Evolutionary conservation across 2,329 filamentous ascomycete species (phyloP).

Genomic region (Dothidotthia symphoricarpi): DNA sequence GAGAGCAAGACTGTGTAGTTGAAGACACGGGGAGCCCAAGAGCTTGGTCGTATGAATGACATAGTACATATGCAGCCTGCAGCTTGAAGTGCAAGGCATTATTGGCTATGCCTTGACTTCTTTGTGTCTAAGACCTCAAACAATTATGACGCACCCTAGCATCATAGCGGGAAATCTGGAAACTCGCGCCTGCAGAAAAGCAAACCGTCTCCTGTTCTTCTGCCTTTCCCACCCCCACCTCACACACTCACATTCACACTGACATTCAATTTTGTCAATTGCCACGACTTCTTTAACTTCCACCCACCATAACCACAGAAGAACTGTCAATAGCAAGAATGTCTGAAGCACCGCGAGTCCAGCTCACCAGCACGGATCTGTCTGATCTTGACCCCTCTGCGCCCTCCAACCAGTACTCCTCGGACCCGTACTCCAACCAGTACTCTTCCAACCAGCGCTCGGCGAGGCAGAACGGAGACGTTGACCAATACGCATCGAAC

Average conservation of each 20-base stretch:
- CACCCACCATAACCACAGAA: no score
- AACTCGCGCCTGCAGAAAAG: slow-evolving; percentile 4
- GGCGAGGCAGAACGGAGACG: no score
- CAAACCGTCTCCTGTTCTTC: slow-evolving; percentile 5
- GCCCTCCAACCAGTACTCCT: slow-evolving; percentile 18
- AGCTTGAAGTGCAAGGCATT: no score
- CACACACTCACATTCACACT: background rate
- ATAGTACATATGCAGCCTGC: no score
- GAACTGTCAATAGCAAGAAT: slow-evolving; percentile 11
- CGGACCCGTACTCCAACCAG: slow-evolving; percentile 18
- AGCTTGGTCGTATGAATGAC: no score
- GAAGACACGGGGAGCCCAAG: no score
- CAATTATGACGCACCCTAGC: no score
- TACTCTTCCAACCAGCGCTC: slow-evolving; percentile 7
- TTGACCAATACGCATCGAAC: no score
- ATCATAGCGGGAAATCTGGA: slow-evolving; percentile 6
- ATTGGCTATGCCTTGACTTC: no score
- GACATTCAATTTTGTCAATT: background rate
- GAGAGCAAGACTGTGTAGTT: no score
- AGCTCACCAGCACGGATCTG: slow-evolving; percentile 27
- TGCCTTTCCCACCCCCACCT: background rate
- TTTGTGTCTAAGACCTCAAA: no score
- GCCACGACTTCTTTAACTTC: background rate
- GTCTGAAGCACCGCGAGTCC: slow-evolving; percentile 35
- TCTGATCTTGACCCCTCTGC: slow-evolving; percentile 30